Evolutionary conservation across 352 stramenopile genomes (phyloP).

Genomic region (Peronospora belbahrii): DNA sequence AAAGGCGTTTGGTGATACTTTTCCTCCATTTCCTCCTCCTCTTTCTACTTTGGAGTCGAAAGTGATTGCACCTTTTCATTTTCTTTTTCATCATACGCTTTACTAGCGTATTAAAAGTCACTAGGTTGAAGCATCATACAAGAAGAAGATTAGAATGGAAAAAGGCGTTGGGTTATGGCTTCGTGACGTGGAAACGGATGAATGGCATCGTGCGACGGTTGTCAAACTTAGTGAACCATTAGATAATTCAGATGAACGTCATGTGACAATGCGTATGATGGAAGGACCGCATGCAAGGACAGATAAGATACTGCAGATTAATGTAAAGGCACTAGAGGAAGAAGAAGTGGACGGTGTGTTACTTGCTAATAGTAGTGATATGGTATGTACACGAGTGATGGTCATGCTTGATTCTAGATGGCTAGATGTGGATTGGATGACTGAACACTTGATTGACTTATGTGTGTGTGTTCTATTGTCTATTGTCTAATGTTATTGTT

Average conservation of each 20-base stretch:
- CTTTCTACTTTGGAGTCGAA: too few relatives aligned
- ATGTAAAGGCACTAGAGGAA: constrained; percentile 60
- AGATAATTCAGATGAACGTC: constrained; percentile 9
- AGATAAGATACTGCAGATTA: constrained; percentile 41
- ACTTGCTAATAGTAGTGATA: constrained; percentile 80
- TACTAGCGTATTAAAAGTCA: neutral
- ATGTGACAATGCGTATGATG: constrained; percentile 45
- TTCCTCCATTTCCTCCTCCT: too few relatives aligned
- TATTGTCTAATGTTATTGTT: too few relatives aligned
- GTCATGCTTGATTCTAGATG: neutral
- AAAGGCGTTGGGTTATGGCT: constrained; percentile 77
- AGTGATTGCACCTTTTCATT: constrained; percentile 9
- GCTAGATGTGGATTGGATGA: too few relatives aligned
- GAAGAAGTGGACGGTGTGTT: constrained; percentile 48
- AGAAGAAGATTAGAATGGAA: constrained; percentile 40
- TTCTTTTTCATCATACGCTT: neutral
- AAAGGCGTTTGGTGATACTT: constrained; percentile 7
- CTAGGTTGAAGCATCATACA: too few relatives aligned
- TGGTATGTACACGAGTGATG: constrained; percentile 35
- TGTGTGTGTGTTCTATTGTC: too few relatives aligned
- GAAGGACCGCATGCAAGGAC: constrained; percentile 42
- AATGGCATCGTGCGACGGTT: constrained; percentile 62
- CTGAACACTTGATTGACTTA: too few relatives aligned
- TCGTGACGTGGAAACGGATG: constrained; percentile 50
- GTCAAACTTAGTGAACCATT: constrained; percentile 30